Evolutionary conservation across 306 rosid genomes (phyloP), one percentile per base, ranked within the genome.

Genomic region (Rubus parviflorus): DNA sequence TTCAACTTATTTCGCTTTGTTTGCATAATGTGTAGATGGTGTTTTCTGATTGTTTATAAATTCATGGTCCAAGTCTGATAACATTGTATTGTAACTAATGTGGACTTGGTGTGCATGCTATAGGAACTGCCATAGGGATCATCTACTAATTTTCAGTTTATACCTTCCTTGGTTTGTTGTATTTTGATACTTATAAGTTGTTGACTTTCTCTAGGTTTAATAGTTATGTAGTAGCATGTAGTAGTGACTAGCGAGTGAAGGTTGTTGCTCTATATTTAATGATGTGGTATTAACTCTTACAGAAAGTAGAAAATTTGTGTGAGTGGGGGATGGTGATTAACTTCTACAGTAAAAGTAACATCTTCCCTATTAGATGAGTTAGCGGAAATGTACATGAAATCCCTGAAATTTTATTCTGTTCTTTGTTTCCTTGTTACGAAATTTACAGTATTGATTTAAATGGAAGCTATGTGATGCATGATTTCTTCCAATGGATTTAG

Each of bases 1-100:
- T 58, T 72, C 43, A 68, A 69, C 65, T 78, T 74, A 20, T 51
- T 79, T 7, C 25, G 47, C 54, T 16, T 64, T 60, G 22, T 37
- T 51, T 74, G 74, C 74, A 4, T 54, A 42, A 42, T 42, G 68
- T 56, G 42, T 57, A 30, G 25, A 3, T n/a, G 45, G 38, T 38
- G 37, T 13, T 70, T 54, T 37, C 16, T 53, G 23, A 38, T 61
- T 11, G 52, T 57, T 5, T 57, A n/a, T 73, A 57, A 45, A 68
- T 57, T 57, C 17, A 54, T 47, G 19, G 68, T 22, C 41, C 19
- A 5, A 9, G 12, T 35, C 41, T 61, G n/a, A 61, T 30, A 13
- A 30, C n/a, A 4, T 60, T 23, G 66, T 60, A 8, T 0, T 4
- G 22, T 63, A 37, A 63, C 17, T 20, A 7, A 72, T 72, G 76